Evolutionary conservation across 768 basidiomycete genomes (phyloP).

Genomic region (Pleurotus cornucopiae): DNA sequence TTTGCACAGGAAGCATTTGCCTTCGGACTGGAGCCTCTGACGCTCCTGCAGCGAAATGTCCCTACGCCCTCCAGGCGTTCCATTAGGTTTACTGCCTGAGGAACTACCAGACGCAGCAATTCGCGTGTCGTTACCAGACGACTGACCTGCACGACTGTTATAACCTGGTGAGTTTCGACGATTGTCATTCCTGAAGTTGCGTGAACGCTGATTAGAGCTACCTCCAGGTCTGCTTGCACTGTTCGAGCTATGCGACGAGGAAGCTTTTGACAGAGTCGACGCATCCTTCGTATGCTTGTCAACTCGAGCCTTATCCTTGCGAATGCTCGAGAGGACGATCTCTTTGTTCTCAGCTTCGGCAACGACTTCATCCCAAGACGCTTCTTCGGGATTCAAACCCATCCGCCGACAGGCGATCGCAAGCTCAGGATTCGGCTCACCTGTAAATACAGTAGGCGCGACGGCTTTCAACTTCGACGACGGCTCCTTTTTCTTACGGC

Average conservation of each 20-base stretch:
- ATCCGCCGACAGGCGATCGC: constrained; percentile 23
- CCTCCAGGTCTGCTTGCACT: too few relatives aligned
- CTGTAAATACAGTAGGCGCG: too few relatives aligned
- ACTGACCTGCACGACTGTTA: too few relatives aligned
- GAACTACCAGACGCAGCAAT: neutral
- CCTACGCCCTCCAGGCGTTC: neutral
- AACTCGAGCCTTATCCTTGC: neutral
- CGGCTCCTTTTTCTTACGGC: too few relatives aligned
- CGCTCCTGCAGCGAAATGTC: constrained; percentile 11
- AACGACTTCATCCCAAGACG: constrained; percentile 20
- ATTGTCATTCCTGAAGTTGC: too few relatives aligned
- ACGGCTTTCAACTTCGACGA: too few relatives aligned
- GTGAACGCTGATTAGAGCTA: too few relatives aligned
- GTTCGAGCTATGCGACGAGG: neutral
- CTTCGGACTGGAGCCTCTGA: constrained; percentile 11
- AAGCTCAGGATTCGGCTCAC: constrained; percentile 9
- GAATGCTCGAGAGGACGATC: constrained; percentile 12
- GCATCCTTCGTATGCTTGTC: constrained; percentile 9
- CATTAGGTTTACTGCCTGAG: neutral
- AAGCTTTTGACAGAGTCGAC: neutral
- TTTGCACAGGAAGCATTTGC: constrained; percentile 24
- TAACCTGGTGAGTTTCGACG: too few relatives aligned
- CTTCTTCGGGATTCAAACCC: constrained; percentile 21
- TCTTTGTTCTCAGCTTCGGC: constrained; percentile 26
- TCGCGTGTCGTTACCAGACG: neutral